These are phyloP conservation scores for Jackrogersella minutella DNA, from an alignment of 495 filamentous ascomycete genomes.

Conservation along the genomic window DNA sequence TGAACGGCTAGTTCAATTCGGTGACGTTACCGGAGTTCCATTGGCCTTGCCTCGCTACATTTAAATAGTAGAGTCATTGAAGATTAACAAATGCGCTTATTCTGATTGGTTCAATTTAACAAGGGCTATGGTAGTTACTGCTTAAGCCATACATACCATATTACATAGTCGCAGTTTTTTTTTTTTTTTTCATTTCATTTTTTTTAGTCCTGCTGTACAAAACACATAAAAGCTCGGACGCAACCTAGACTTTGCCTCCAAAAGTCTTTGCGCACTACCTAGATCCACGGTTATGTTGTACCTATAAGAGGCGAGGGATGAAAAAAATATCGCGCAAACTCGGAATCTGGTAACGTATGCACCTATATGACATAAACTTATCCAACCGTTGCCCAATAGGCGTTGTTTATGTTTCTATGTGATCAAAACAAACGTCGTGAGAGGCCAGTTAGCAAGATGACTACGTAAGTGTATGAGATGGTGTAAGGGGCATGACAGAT, in stretches of 20 bases:
- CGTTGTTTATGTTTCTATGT: conserved; percentile 21
- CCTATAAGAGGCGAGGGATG: neutral
- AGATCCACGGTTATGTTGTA: neutral
- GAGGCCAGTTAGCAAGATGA: conserved; percentile 28
- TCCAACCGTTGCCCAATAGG: conserved; percentile 24
- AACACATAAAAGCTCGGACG: conserved; percentile 17
- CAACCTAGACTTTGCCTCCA: conserved; percentile 33
- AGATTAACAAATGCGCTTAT: conserved; percentile 41
- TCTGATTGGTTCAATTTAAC: conserved; percentile 23
- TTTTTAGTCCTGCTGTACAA: neutral
- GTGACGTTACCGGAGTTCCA: conserved; percentile 43
- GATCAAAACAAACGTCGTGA: conserved; percentile 29
- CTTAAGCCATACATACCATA: conserved; percentile 11
- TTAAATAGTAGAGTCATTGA: conserved; percentile 22
- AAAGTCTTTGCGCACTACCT: conserved; percentile 3
- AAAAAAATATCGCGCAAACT: conserved; percentile 33
- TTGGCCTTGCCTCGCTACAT: conserved; percentile 16
- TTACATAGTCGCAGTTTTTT: conserved; percentile 4
- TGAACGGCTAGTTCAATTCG: conserved; percentile 41
- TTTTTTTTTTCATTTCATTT: conserved; percentile 1
- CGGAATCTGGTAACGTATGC: conserved; percentile 26
- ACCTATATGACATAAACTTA: conserved; percentile 25
- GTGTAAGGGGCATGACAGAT: conserved; percentile 12
- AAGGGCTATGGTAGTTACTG: conserved; percentile 36
- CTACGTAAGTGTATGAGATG: conserved; percentile 16